Conservation (phyloP, 1,284 basidiomycete species). For the Melampsora americana region DNA sequence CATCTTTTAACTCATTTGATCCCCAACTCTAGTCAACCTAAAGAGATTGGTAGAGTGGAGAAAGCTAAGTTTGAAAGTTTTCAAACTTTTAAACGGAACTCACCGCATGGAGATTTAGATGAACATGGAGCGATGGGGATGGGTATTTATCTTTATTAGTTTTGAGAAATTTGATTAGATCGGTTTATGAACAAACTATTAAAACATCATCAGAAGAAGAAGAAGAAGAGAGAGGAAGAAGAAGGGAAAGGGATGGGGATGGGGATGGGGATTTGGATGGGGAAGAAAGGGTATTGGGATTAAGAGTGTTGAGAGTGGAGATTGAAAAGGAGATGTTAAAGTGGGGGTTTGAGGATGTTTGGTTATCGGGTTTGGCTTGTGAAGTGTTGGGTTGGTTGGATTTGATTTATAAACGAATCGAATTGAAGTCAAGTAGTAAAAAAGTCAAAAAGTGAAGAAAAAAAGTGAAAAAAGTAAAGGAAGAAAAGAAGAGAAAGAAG, state of each 20-base stretch:
- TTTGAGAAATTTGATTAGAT: constrained; percentile 18
- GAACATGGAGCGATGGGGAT: constrained; percentile 25
- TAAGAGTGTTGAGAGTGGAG: not conserved
- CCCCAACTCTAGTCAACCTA: not conserved
- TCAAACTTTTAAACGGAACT: too few relatives aligned
- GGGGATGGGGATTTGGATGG: too few relatives aligned
- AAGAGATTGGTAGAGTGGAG: not conserved
- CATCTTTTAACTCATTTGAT: not conserved
- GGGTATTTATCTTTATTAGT: constrained; percentile 33
- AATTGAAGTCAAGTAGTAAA: too few relatives aligned
- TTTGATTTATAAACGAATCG: too few relatives aligned
- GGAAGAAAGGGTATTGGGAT: not conserved
- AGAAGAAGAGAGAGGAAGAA: not conserved
- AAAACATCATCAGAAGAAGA: not conserved
- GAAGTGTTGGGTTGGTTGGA: too few relatives aligned
- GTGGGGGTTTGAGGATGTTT: not conserved
- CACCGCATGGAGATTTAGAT: not conserved
- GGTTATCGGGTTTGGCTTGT: too few relatives aligned
- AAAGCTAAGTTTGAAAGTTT: not conserved
- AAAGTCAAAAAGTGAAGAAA: too few relatives aligned
- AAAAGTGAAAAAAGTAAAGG: too few relatives aligned
- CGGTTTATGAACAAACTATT: constrained; percentile 8
- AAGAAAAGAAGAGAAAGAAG: too few relatives aligned
- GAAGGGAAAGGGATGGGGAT: not conserved
- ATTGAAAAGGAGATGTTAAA: not conserved